Percentiles rank a stretch among this genome's conserved stretches.
Conservation (phyloP, 208 protist species). For the Crithidia brevicula region DNA sequence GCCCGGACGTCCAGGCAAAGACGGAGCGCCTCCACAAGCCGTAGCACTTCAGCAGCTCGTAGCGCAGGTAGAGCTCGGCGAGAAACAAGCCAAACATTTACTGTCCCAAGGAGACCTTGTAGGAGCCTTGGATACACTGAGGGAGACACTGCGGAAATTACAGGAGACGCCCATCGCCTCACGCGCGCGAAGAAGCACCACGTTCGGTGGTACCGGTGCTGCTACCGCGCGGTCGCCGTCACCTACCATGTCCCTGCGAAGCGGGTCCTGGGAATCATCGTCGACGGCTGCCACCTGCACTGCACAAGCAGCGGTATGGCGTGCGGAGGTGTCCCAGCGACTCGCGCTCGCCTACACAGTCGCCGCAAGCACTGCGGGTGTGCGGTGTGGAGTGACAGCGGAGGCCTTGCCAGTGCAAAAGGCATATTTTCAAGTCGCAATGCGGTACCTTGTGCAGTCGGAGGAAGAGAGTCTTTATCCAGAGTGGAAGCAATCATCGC, state of each 20-base stretch:
- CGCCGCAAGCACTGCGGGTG: slow-evolving; percentile 57
- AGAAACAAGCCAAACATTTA: background rate
- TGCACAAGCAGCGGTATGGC: slow-evolving; percentile 10
- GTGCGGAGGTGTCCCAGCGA: slow-evolving; percentile 35
- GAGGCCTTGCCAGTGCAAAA: slow-evolving; percentile 45
- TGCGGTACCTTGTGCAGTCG: slow-evolving; percentile 35
- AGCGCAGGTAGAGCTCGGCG: slow-evolving; percentile 9
- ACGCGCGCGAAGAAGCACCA: background rate
- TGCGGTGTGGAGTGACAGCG: slow-evolving; percentile 52
- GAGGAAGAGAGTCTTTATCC: slow-evolving; percentile 22
- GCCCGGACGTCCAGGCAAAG: background rate
- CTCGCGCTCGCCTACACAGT: slow-evolving; percentile 54
- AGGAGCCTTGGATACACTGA: slow-evolving; percentile 14
- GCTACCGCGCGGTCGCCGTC: background rate
- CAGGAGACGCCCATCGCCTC: background rate
- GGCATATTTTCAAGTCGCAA: slow-evolving; percentile 51
- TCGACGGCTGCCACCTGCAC: slow-evolving; percentile 9
- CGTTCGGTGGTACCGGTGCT: background rate
- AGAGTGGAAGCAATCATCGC: slow-evolving; percentile 22
- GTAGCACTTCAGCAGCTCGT: background rate
- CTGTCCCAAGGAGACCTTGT: slow-evolving; percentile 17
- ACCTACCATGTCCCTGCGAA: background rate
- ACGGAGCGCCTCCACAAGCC: background rate
- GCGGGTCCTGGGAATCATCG: background rate
- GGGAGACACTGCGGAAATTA: slow-evolving; percentile 4